Percentiles rank a stretch among this genome's conserved stretches.
These are phyloP conservation scores for Fusarium hostae DNA, from an alignment of 2,329 filamentous ascomycete genomes.

Conservation along the genomic window DNA sequence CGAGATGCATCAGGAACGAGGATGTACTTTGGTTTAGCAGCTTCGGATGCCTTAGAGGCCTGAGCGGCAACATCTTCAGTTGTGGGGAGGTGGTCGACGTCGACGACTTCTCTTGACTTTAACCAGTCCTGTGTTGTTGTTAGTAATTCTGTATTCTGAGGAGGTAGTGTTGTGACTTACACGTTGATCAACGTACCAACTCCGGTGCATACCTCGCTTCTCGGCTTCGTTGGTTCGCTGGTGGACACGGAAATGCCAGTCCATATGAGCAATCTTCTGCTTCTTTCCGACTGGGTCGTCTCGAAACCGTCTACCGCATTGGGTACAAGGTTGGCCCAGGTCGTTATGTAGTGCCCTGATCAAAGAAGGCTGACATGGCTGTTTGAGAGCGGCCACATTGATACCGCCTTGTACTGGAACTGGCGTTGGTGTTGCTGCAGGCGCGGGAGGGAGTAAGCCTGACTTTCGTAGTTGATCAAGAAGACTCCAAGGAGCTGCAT, in stretches of 20 bases:
- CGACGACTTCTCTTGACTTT: constrained; percentile 81
- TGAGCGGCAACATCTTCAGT: constrained; percentile 49
- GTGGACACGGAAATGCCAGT: constrained; percentile 98
- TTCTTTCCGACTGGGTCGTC: constrained; percentile 80
- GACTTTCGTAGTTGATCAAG: constrained; percentile 75
- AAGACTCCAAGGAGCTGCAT: constrained; percentile 66
- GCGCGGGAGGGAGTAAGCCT: constrained; percentile 66
- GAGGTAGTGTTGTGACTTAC: constrained; percentile 58
- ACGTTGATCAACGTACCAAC: constrained; percentile 93
- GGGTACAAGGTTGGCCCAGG: constrained; percentile 86
- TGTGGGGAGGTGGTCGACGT: constrained; percentile 63
- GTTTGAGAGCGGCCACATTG: constrained; percentile 74
- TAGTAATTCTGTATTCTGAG: constrained; percentile 28
- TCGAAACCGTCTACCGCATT: constrained; percentile 89
- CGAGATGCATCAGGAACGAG: constrained; percentile 83
- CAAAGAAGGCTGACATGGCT: constrained; percentile 79
- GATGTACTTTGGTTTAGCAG: constrained; percentile 74
- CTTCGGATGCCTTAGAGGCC: constrained; percentile 52
- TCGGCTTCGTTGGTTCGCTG: constrained; percentile 87
- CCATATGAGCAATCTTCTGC: constrained; percentile 91
- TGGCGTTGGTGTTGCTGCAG: constrained; percentile 53
- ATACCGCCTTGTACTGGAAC: constrained; percentile 66
- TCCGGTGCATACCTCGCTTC: constrained; percentile 87
- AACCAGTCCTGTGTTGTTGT: constrained; percentile 80
- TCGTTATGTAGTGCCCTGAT: constrained; percentile 81